phyloP scores from a whole-genome alignment of 2,329 filamentous ascomycete species.

The Diaporthe humulicola region DNA sequence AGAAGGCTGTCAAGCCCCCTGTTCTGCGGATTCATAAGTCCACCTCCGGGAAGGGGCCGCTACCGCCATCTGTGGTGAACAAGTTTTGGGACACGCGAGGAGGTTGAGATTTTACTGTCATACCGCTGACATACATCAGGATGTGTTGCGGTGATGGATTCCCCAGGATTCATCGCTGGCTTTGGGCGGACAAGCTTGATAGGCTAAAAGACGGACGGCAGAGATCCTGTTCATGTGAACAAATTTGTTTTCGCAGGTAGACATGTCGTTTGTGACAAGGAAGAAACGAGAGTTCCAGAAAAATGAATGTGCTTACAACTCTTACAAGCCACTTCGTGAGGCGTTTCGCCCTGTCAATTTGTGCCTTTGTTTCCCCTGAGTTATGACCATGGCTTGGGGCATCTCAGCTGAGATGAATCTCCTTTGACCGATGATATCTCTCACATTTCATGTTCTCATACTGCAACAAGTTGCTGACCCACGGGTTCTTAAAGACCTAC shows the following conservation, averaged over 20 bases:
- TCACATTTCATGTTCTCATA: not conserved
- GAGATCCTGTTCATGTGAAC: not conserved
- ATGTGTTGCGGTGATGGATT: not conserved
- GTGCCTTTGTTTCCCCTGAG: constrained; percentile 7
- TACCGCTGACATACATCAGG: not conserved
- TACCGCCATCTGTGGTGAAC: not conserved
- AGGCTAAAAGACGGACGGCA: not conserved
- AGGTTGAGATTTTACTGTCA: not conserved
- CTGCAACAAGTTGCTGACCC: no score
- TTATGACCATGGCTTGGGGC: not conserved
- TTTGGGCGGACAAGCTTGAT: not conserved
- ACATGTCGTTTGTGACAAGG: not conserved
- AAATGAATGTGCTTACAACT: not conserved
- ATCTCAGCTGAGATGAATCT: not conserved
- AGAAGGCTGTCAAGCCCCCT: not conserved
- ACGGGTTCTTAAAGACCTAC: not conserved
- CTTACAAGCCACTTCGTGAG: not conserved
- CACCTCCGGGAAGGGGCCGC: not conserved
- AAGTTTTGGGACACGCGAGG: not conserved
- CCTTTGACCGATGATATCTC: not conserved
- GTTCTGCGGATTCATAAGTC: not conserved
- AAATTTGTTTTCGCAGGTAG: not conserved
- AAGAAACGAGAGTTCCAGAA: not conserved
- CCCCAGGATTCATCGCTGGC: not conserved
- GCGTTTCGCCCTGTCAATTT: constrained; percentile 2